phyloP scores from a whole-genome alignment of 2,329 filamentous ascomycete genomes.

The Sordariomycetes sp. region DNA sequence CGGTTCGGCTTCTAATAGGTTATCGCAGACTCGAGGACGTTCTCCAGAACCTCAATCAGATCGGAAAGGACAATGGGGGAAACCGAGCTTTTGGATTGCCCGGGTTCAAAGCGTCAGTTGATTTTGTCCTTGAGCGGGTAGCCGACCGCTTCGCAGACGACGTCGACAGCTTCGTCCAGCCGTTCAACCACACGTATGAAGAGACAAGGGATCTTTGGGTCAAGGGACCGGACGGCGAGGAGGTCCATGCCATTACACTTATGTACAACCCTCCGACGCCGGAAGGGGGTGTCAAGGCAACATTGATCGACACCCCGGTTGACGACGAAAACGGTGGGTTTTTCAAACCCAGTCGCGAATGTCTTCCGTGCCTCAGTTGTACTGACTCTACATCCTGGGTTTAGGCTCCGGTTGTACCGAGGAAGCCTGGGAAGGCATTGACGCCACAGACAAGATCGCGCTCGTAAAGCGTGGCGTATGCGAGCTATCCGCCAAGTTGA shows the following conservation, averaged over 20 bases:
- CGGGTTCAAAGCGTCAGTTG: conserved; percentile 46
- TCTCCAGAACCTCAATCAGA: conserved; percentile 42
- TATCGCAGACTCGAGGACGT: conserved; percentile 36
- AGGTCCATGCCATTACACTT: conserved; percentile 30
- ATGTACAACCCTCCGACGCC: conserved; percentile 35
- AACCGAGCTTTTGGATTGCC: conserved; percentile 50
- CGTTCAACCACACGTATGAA: conserved; percentile 34
- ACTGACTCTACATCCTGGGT: not conserved
- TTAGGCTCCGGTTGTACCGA: conserved; percentile 27
- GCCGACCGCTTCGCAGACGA: conserved; percentile 23
- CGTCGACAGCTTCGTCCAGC: conserved; percentile 32
- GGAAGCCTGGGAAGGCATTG: conserved; percentile 31
- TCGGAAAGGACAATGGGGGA: conserved; percentile 42
- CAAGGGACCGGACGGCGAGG: conserved; percentile 30
- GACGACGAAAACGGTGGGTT: conserved; percentile 19
- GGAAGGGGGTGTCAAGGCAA: conserved; percentile 20
- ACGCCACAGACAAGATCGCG: conserved; percentile 30
- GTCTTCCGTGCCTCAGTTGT: not conserved
- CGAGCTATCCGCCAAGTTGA: conserved; percentile 30
- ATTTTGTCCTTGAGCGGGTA: conserved; percentile 41
- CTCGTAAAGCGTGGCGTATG: conserved; percentile 34
- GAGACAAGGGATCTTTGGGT: conserved; percentile 29
- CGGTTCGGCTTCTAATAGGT: not conserved
- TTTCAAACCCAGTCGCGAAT: not conserved
- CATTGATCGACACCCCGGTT: conserved; percentile 24